A percentile compares a stretch with the other conserved stretches of the same genome.
Evolutionary conservation across 306 rosid species (phyloP).

Genomic region (Lathyrus aphaca): DNA sequence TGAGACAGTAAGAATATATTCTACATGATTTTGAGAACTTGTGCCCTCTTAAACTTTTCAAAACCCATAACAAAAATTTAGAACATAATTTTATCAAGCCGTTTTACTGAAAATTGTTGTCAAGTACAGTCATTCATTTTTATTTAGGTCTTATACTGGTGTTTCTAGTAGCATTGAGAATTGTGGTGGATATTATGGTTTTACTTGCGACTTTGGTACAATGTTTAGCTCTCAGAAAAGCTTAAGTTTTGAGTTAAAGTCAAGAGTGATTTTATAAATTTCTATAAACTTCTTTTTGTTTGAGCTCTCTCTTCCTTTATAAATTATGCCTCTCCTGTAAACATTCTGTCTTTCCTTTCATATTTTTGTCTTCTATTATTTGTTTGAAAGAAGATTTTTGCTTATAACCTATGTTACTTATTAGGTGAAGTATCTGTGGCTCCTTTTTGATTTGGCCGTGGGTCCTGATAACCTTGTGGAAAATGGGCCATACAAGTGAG

Average conservation of each 20-base stretch:
- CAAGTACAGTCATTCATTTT: conserved; percentile 17
- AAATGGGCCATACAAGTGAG: conserved; percentile 96
- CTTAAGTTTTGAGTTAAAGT: conserved; percentile 18
- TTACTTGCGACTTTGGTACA: conserved; percentile 22
- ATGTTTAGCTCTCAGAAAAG: conserved; percentile 10
- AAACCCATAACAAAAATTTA: background rate
- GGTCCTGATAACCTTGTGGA: conserved; percentile 96
- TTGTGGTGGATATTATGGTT: conserved; percentile 12
- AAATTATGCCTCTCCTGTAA: conserved; percentile 18
- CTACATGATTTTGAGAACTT: conserved; percentile 28
- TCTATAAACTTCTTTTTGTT: conserved; percentile 6
- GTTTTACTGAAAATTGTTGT: conserved; percentile 36
- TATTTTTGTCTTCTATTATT: conserved; percentile 20
- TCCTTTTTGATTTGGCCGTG: conserved; percentile 93
- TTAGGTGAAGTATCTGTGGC: conserved; percentile 97
- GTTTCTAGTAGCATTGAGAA: conserved; percentile 23
- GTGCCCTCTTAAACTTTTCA: conserved; percentile 16
- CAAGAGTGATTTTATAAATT: conserved; percentile 13
- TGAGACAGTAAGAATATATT: conserved; percentile 72
- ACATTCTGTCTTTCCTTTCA: conserved; percentile 6
- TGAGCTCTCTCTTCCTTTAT: conserved; percentile 20
- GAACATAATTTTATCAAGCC: conserved; percentile 16
- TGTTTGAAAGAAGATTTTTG: conserved; percentile 21
- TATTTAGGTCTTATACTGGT: conserved; percentile 8
- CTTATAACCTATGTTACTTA: conserved; percentile 38